Conservation (phyloP, 805 yeast genomes). For the Starmerella stigmatis region DNA sequence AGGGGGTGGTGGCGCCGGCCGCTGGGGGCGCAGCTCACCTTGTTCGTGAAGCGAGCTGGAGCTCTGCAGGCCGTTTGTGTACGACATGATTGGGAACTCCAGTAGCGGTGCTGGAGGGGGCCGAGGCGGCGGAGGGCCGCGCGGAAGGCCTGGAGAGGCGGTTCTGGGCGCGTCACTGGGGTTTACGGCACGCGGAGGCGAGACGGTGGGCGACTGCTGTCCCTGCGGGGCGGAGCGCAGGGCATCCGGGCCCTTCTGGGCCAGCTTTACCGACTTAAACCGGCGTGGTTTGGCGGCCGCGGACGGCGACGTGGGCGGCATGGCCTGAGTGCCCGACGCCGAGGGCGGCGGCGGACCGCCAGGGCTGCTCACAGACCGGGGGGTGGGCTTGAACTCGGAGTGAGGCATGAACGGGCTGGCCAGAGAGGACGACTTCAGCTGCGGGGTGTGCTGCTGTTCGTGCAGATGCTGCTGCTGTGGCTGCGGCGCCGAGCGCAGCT, state of each 20-base stretch:
- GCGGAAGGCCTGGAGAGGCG: conserved; percentile 13
- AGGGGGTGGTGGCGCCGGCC: conserved; percentile 7
- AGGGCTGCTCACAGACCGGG: conserved; percentile 17
- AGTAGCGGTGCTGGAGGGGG: conserved; percentile 38
- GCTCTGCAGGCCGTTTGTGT: not conserved
- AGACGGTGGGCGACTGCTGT: conserved; percentile 3
- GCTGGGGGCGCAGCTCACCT: conserved; percentile 11
- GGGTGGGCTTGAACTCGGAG: not conserved
- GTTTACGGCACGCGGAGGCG: conserved; percentile 4
- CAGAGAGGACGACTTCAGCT: conserved; percentile 5
- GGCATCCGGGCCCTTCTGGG: conserved; percentile 3
- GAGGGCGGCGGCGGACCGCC: not conserved
- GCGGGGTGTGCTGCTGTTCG: not conserved
- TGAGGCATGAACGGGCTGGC: conserved; percentile 16
- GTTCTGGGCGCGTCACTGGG: not conserved
- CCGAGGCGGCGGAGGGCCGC: conserved; percentile 32
- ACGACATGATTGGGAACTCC: conserved; percentile 25
- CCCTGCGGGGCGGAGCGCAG: not conserved
- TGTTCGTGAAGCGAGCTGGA: not conserved
- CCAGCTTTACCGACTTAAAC: conserved; percentile 8
- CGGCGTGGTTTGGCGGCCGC: conserved; percentile 2
- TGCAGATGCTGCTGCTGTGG: not conserved
- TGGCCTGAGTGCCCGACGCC: not conserved
- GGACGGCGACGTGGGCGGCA: not conserved
- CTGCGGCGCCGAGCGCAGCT: not conserved